Conservation (phyloP, 2,329 filamentous ascomycete species). For the Pleoardoris graminearum region DNA sequence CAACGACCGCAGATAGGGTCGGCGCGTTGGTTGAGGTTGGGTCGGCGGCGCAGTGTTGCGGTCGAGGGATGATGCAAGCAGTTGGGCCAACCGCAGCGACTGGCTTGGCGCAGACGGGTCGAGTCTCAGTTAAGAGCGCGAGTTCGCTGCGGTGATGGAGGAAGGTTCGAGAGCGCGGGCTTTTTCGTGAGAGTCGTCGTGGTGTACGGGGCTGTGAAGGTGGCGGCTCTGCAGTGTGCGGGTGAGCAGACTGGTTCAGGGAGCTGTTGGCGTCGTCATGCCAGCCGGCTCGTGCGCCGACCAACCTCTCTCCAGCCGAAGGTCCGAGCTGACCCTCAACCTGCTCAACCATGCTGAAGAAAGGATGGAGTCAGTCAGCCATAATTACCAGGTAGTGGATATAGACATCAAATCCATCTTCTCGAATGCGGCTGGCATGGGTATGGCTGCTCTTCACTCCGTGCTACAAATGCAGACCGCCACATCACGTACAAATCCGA, state of each 20-base stretch:
- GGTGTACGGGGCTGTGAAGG: constrained; percentile 19
- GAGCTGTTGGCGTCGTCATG: constrained; percentile 18
- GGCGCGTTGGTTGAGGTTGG: constrained; percentile 1
- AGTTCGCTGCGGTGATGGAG: constrained; percentile 3
- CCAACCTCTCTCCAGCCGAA: background rate
- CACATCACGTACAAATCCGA: too few species aligned
- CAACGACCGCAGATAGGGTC: too few species aligned
- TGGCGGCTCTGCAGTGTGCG: constrained; percentile 16
- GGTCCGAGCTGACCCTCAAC: constrained; percentile 5
- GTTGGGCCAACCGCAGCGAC: constrained; percentile 14
- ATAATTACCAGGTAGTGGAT: too few species aligned
- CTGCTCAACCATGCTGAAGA: constrained; percentile 2
- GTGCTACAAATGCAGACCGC: too few species aligned
- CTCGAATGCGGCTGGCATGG: too few species aligned
- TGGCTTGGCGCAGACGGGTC: constrained; percentile 13
- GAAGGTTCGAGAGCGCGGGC: background rate
- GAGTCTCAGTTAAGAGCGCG: constrained; percentile 8
- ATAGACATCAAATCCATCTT: too few species aligned
- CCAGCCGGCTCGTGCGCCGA: constrained; percentile 20
- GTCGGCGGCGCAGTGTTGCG: constrained; percentile 17
- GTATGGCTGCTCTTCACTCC: too few species aligned
- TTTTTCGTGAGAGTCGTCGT: constrained; percentile 10
- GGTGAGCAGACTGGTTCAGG: constrained; percentile 3
- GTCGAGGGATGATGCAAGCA: constrained; percentile 30
- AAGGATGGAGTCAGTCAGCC: too few species aligned